A percentile compares a stretch with the other conserved stretches of the same genome.
These are phyloP conservation scores for Candida oleophila DNA, from an alignment of 805 yeast species.

Conservation along the genomic window DNA sequence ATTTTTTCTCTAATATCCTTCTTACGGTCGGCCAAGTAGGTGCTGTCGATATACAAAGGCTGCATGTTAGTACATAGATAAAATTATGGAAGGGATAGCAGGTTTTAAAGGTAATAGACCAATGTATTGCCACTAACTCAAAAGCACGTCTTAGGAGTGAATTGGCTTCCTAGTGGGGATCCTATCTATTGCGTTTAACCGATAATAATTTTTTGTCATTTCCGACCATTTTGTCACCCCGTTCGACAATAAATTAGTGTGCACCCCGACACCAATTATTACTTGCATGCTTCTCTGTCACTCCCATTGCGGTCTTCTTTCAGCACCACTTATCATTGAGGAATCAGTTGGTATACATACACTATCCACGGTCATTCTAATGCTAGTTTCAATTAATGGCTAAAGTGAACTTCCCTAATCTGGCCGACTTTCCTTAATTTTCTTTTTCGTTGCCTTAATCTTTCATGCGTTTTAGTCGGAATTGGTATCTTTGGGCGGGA, in stretches of 20 bases:
- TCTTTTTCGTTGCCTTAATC: background rate
- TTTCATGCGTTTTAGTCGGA: background rate
- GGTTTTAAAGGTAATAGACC: too few species aligned
- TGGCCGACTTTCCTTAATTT: constrained; percentile 1
- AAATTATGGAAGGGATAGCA: too few species aligned
- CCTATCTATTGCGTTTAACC: too few species aligned
- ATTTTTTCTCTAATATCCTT: constrained; percentile 73
- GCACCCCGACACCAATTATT: background rate
- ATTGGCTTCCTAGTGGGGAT: too few species aligned
- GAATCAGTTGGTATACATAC: constrained; percentile 15
- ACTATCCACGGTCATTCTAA: constrained; percentile 14
- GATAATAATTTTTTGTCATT: too few species aligned
- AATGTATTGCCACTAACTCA: too few species aligned
- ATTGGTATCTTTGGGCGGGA: background rate
- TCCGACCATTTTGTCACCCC: background rate
- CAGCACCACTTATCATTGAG: too few species aligned
- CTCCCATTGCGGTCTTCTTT: too few species aligned
- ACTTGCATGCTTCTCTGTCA: background rate
- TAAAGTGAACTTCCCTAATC: too few species aligned
- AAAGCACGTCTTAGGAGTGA: too few species aligned
- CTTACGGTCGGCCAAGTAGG: constrained; percentile 62
- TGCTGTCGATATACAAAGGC: constrained; percentile 57
- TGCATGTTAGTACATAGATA: constrained; percentile 21
- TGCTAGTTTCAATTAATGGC: too few species aligned
- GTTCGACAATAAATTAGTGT: background rate